Conservation (phyloP, 352 stramenopile species). For the Globisporangium nagaii region DNA sequence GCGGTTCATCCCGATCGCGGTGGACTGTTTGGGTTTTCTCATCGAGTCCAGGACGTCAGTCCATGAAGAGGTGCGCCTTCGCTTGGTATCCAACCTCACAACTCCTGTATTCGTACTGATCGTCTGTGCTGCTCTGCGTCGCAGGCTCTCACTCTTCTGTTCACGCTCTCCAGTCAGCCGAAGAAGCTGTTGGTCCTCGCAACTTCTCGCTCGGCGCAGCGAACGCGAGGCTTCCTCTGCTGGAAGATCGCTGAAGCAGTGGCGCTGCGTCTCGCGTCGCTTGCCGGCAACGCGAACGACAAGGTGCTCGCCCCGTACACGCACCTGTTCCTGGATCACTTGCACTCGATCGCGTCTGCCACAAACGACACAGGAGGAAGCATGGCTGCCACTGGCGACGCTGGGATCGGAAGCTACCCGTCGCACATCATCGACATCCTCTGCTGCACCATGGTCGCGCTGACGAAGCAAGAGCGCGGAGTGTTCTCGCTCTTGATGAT, state of each 20-base stretch:
- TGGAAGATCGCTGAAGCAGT: constrained; percentile 67
- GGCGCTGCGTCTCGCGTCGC: constrained; percentile 31
- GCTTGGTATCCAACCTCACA: not conserved
- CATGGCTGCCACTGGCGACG: not conserved
- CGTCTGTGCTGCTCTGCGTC: not conserved
- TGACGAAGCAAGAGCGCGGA: constrained; percentile 59
- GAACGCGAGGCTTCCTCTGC: constrained; percentile 29
- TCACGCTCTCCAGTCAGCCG: constrained; percentile 66
- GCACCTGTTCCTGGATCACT: constrained; percentile 74
- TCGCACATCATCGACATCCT: constrained; percentile 56
- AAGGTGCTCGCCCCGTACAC: constrained; percentile 43
- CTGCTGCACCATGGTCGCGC: constrained; percentile 60
- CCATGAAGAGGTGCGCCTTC: constrained; percentile 50
- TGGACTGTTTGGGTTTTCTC: constrained; percentile 30
- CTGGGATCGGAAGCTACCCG: constrained; percentile 33
- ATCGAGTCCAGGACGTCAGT: constrained; percentile 32
- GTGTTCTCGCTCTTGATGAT: constrained; percentile 80
- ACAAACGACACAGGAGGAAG: constrained; percentile 17
- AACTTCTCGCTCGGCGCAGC: constrained; percentile 26
- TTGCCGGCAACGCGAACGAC: constrained; percentile 35
- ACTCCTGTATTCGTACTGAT: not conserved
- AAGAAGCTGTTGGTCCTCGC: constrained; percentile 47
- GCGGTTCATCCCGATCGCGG: constrained; percentile 32
- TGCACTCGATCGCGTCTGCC: constrained; percentile 57
- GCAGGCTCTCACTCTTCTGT: constrained; percentile 58